A percentile compares a stretch with the other conserved stretches of the same genome.
Conservation (phyloP, 2,329 filamentous ascomycete species). For the Pseudomassariella vexata region DNA sequence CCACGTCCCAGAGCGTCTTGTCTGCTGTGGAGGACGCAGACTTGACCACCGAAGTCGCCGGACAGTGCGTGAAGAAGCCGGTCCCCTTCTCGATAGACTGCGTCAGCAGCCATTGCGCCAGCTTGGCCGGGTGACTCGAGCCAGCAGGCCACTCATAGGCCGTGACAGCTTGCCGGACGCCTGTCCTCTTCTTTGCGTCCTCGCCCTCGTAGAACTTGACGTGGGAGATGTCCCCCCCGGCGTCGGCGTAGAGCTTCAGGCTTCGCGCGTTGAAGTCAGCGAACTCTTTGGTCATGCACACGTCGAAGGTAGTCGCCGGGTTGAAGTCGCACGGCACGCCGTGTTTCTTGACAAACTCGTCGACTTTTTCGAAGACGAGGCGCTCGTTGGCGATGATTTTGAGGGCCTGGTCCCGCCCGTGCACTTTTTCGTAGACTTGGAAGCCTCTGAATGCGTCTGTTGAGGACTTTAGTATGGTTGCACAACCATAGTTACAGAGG, state of each 20-base stretch:
- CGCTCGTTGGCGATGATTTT: slow-evolving; percentile 40
- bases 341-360: slow-evolving; percentile 33
- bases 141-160: slow-evolving; percentile 47
- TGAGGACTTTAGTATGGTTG: too few relatives aligned
- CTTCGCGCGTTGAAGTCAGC: slow-evolving; percentile 35
- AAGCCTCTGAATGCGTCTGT: slow-evolving; percentile 41
- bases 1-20: slow-evolving; percentile 21
- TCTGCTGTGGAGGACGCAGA: slow-evolving; percentile 11
- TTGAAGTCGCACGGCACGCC: slow-evolving; percentile 39
- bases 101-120: slow-evolving; percentile 40
- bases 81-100: slow-evolving; percentile 30
- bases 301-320: slow-evolving; percentile 38
- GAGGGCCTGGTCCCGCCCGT: slow-evolving; percentile 35
- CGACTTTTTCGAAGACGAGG: slow-evolving; percentile 29
- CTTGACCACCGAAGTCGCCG: slow-evolving; percentile 23
- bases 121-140: slow-evolving; percentile 41
- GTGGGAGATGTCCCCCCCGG: slow-evolving; percentile 37
- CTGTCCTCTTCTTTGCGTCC: slow-evolving; percentile 30
- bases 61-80: slow-evolving; percentile 35
- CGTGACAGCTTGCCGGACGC: slow-evolving; percentile 29
- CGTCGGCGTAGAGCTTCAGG: slow-evolving; percentile 29
- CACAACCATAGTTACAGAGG: neutral
- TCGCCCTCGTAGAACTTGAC: slow-evolving; percentile 31
- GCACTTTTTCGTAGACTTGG: slow-evolving; percentile 32
- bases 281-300: slow-evolving; percentile 41